phyloP scores from a whole-genome alignment of 495 filamentous ascomycete genomes.

The Xylaria palmicola region DNA sequence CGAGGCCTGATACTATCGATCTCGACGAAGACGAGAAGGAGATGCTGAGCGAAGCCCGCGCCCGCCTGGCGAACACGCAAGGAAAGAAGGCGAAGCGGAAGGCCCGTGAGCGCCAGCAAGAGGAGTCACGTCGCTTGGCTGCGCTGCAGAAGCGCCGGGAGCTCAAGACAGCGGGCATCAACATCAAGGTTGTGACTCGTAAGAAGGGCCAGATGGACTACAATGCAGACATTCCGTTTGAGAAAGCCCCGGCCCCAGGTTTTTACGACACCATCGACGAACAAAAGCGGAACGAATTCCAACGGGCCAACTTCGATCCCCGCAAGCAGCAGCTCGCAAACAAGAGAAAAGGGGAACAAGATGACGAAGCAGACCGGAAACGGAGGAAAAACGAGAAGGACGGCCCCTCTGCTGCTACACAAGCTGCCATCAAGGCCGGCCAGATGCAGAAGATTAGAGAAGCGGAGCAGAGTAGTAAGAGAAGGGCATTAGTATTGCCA shows the following conservation, averaged over 20 bases:
- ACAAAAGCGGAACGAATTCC: slow-evolving; percentile 73
- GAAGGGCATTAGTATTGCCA: slow-evolving; percentile 74
- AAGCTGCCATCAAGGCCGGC: slow-evolving; percentile 89
- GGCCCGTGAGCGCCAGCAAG: slow-evolving; percentile 90
- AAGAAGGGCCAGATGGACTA: slow-evolving; percentile 99
- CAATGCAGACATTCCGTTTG: slow-evolving; percentile 97
- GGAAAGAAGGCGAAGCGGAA: slow-evolving; percentile 99
- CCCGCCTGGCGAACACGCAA: slow-evolving; percentile 93
- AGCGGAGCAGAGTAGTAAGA: slow-evolving; percentile 93
- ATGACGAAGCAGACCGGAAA: slow-evolving; percentile 80
- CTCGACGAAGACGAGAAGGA: slow-evolving; percentile 99
- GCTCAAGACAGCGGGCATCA: slow-evolving; percentile 95
- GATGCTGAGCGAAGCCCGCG: slow-evolving; percentile 96
- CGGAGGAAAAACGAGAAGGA: slow-evolving; percentile 83
- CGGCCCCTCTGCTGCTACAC: slow-evolving; percentile 67
- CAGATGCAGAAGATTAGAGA: slow-evolving; percentile 96
- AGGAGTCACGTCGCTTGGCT: slow-evolving; percentile 87
- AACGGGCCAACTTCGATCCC: slow-evolving; percentile 87
- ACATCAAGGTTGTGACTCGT: slow-evolving; percentile 90
- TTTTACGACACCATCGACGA: slow-evolving; percentile 94
- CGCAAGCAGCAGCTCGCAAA: slow-evolving; percentile 93
- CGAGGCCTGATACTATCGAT: slow-evolving; percentile 96
- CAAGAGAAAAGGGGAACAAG: slow-evolving; percentile 89
- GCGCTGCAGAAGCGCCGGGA: slow-evolving; percentile 93
- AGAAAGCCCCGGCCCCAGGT: slow-evolving; percentile 83